Conservation (phyloP, 2,329 filamentous ascomycete species). For the Pestalotiopsis fici region DNA sequence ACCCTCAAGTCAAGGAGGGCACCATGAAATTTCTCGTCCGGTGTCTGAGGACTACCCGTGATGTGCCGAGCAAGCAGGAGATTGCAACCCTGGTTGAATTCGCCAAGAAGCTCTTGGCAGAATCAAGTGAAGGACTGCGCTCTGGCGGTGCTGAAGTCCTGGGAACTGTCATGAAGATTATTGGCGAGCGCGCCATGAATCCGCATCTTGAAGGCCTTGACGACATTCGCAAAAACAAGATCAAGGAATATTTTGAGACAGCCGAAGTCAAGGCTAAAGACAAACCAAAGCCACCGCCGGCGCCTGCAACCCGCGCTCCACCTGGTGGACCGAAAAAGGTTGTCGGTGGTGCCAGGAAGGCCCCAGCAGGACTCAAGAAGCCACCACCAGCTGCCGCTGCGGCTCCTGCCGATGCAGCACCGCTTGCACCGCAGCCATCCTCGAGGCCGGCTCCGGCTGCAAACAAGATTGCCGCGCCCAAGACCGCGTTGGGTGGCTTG, state of each 20-base stretch:
- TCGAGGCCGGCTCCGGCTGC: slow-evolving; percentile 46
- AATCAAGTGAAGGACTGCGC: slow-evolving; percentile 83
- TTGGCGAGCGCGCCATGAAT: slow-evolving; percentile 94
- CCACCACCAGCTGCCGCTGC: slow-evolving; percentile 39
- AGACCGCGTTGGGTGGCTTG: slow-evolving; percentile 54
- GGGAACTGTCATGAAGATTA: slow-evolving; percentile 97
- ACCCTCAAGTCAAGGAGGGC: slow-evolving; percentile 95
- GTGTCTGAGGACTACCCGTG: slow-evolving; percentile 78
- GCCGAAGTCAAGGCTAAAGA: slow-evolving; percentile 88
- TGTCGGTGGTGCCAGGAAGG: slow-evolving; percentile 39
- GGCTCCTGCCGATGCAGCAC: slow-evolving; percentile 36
- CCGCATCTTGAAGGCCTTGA: slow-evolving; percentile 89
- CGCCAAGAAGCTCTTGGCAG: slow-evolving; percentile 85
- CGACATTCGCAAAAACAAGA: slow-evolving; percentile 92
- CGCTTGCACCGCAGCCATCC: slow-evolving; percentile 60
- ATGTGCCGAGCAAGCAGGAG: slow-evolving; percentile 83
- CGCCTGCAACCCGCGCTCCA: slow-evolving; percentile 55
- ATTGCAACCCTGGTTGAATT: slow-evolving; percentile 84
- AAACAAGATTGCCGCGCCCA: slow-evolving; percentile 58
- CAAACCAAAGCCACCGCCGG: slow-evolving; percentile 81
- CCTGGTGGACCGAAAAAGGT: slow-evolving; percentile 37
- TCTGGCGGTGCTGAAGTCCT: slow-evolving; percentile 89
- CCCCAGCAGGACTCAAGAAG: slow-evolving; percentile 55
- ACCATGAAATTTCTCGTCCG: slow-evolving; percentile 92
- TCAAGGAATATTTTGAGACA: slow-evolving; percentile 84